Evolutionary conservation across 169 alveolate genomes (phyloP).

Genomic region (Plasmodium yoelii): DNA sequence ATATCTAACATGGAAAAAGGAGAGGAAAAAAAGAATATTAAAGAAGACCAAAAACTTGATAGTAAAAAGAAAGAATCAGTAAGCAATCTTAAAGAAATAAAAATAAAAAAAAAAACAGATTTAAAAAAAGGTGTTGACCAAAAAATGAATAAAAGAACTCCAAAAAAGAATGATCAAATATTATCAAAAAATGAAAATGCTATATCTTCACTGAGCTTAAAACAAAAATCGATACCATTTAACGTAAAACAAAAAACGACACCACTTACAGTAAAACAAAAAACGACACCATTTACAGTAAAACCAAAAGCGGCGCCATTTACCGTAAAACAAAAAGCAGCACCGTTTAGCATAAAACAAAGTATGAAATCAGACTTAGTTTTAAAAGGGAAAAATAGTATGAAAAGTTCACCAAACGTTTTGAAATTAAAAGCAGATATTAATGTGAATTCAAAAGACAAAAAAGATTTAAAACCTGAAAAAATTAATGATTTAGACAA

Average conservation of each 20-base stretch:
- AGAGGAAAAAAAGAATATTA: neutral
- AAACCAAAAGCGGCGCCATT: neutral
- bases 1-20: neutral
- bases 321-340: neutral
- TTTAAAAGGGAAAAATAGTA: slow-evolving; percentile 25
- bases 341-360: slow-evolving; percentile 7
- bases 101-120: slow-evolving; percentile 32
- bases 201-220: neutral
- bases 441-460: slow-evolving; percentile 30
- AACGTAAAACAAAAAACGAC: neutral
- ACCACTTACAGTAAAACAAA: neutral
- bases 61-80: slow-evolving; percentile 10
- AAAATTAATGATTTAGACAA: slow-evolving; percentile 39
- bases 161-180: slow-evolving; percentile 30
- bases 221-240: neutral
- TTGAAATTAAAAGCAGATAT: slow-evolving; percentile 40
- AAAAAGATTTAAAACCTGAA: slow-evolving; percentile 39
- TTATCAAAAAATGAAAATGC: slow-evolving; percentile 2
- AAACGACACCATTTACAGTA: neutral
- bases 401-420: slow-evolving; percentile 23
- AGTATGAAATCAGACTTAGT: slow-evolving; percentile 10
- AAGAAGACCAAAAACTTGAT: slow-evolving; percentile 1
- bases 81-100: slow-evolving; percentile 20
- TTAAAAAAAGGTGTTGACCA: slow-evolving; percentile 24
- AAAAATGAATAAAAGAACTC: slow-evolving; percentile 21